Base-by-base conservation (phyloP, 2,329 filamentous ascomycete species). In the Penicillium rolfsii region DNA sequence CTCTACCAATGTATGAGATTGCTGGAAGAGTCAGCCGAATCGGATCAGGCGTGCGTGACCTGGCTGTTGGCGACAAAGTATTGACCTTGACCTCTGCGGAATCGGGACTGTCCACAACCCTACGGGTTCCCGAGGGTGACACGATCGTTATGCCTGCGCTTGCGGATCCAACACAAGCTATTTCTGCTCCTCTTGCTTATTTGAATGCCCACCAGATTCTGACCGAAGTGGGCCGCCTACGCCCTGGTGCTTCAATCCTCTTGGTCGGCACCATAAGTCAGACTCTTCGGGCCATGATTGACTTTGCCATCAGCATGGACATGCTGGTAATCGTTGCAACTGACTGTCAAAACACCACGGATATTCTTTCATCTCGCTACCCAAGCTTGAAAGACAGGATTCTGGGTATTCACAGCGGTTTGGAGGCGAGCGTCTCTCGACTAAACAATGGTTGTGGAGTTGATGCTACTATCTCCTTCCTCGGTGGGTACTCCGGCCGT, bases 361-460 rank as follows among this genome's bases (percentile, higher is more conserved):
- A 64, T 3, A 11, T n/a, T 5, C 60, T 66, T 50, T 38, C 45
- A 5, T 50, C 58, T 5, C 64, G 55, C 14, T 64, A 66, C 26
- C 62, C 64, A 0, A 8, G 1, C 7, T 49, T 66, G 36, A 52
- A 54, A 7, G 60, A 64, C 16, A 55, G 55, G 33, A 57, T 66
- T 28, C 26, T 66, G 8, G 58, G 59, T 26, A 56, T 59, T 2
- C 58, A 66, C 26, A 48, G 55, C 14, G 56, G 59, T 26, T 50
- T 64, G 16, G 62, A 64, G 35, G 35, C 58, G 16, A 64, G 64
- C 33, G 59, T 66, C 8, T 62, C 62, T 12, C 57, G 64, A 24
- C 41, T 66, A 12, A 64, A 62, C 33, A 64, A 66, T 22, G 64
- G 64, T 36, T 60, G 62, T 43, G 64, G 62, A 40, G 60, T 66